Conservation (phyloP, 2,329 filamentous ascomycete genomes). For the Trichoderma polysporum region DNA sequence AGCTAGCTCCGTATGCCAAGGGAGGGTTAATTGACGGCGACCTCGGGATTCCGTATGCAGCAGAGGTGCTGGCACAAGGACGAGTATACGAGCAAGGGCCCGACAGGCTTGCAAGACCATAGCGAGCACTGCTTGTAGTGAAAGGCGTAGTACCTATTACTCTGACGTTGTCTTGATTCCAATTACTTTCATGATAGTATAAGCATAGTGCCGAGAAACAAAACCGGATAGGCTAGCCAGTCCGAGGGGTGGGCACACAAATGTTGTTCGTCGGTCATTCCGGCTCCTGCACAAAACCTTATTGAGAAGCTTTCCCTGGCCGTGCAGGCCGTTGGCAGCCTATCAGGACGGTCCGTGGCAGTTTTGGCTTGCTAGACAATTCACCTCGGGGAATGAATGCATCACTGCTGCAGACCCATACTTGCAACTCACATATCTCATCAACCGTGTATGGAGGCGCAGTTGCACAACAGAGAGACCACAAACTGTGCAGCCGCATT, state of each 20-base stretch:
- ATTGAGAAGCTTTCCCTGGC: not conserved
- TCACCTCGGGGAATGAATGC: not conserved
- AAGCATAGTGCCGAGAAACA: not conserved
- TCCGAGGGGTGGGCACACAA: not conserved
- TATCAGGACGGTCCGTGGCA: not conserved
- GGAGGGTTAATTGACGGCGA: not conserved
- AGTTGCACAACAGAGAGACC: not conserved
- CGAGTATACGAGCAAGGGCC: not conserved
- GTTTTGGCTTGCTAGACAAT: not conserved
- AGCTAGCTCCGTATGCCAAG: not conserved
- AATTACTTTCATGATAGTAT: not conserved
- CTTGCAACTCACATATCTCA: not conserved
- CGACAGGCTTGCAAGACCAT: not conserved
- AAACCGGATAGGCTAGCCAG: not conserved
- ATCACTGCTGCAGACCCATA: not conserved
- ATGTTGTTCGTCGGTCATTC: not conserved
- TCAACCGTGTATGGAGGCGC: not conserved
- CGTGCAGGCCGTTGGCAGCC: not conserved
- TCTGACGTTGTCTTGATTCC: not conserved
- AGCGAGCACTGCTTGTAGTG: not conserved
- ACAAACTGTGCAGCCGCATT: not conserved
- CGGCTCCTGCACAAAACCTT: constrained; percentile 5
- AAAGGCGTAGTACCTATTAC: not conserved
- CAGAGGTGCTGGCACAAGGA: not conserved
- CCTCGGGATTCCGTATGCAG: not conserved